Evolutionary conservation across 2,329 filamentous ascomycete genomes (phyloP).

Genomic region (Ceratocystiopsis minuta): DNA sequence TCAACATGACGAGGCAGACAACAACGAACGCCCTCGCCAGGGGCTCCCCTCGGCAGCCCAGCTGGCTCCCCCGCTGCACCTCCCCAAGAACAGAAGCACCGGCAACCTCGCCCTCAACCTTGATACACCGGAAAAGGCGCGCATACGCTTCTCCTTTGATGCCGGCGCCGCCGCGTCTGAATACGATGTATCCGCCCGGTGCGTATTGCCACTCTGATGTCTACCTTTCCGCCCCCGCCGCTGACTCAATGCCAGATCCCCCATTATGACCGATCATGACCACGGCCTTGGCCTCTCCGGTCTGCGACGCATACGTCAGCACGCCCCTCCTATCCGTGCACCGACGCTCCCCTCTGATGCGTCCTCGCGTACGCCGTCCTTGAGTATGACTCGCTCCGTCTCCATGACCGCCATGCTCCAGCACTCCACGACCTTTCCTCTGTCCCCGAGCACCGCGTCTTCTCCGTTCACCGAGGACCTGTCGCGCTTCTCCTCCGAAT

Average conservation of each 20-base stretch:
- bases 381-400: conserved; percentile 44
- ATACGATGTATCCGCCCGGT: conserved; percentile 61
- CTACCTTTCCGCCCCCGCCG: no score
- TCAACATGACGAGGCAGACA: conserved; percentile 16
- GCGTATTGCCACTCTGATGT: conserved; percentile 21
- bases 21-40: background rate
- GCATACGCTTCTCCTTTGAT: conserved; percentile 63
- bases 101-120: conserved; percentile 35
- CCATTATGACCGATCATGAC: conserved; percentile 71
- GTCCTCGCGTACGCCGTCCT: conserved; percentile 42
- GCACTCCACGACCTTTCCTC: conserved; percentile 18
- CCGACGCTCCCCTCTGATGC: conserved; percentile 47
- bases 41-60: conserved; percentile 21
- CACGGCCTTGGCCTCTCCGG: conserved; percentile 74
- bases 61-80: conserved; percentile 27
- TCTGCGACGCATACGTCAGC: conserved; percentile 82
- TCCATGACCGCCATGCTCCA: conserved; percentile 53
- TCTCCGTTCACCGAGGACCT: conserved; percentile 74
- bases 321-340: conserved; percentile 43
- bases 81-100: conserved; percentile 50
- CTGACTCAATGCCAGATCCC: conserved; percentile 38
- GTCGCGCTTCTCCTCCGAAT: conserved; percentile 83
- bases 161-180: conserved; percentile 42
- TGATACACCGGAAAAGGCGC: conserved; percentile 37
- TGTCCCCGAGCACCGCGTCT: conserved; percentile 36